Percentiles rank a stretch among this genome's conserved stretches.
phyloP scores from a whole-genome alignment of 257 asterid species.

The Primulina eburnea region DNA sequence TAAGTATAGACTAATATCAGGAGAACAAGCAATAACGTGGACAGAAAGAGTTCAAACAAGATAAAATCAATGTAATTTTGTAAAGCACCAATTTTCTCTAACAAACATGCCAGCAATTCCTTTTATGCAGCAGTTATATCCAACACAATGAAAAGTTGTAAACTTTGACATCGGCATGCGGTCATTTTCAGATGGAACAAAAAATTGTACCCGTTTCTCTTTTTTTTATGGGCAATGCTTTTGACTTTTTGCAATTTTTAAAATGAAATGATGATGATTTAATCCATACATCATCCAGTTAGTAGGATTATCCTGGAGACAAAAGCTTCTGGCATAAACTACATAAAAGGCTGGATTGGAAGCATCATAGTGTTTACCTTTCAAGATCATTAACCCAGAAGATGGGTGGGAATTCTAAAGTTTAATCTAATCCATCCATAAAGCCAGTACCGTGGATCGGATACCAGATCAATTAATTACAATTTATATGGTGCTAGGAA shows the following conservation, averaged over 20 bases:
- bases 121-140: neutral
- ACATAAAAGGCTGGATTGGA: no score
- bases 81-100: neutral
- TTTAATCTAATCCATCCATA: no score
- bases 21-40: neutral
- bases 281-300: neutral
- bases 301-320: no score
- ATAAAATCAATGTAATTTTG: no score
- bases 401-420: no score
- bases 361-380: no score
- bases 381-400: no score
- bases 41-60: neutral
- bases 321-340: no score
- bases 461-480: no score
- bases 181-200: neutral
- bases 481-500: no score
- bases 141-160: neutral
- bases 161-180: neutral
- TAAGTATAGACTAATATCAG: neutral
- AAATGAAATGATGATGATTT: neutral
- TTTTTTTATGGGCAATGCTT: neutral
- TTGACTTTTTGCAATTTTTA: neutral
- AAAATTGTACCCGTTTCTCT: neutral
- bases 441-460: no score
- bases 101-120: neutral